Evolutionary conservation across 164 flowering plant species (phyloP).

Genomic region (Vitis amurensis): DNA sequence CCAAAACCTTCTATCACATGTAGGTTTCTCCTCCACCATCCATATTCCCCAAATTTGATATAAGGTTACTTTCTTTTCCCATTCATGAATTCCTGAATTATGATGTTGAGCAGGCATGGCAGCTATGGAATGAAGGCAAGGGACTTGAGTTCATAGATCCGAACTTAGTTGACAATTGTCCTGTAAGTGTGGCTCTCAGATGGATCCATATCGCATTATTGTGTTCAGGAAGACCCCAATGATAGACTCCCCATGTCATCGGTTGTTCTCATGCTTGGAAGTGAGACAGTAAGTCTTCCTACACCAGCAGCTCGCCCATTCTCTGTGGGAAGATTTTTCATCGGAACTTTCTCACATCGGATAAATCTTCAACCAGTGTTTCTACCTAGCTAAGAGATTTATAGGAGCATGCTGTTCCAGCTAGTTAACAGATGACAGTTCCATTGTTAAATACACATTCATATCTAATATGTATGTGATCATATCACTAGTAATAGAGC

Average conservation of each 20-base stretch:
- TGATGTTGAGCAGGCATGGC: constrained; percentile 21
- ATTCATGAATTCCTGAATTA: background rate
- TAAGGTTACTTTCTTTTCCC: background rate
- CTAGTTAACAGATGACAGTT: background rate
- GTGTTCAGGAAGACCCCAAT: constrained; percentile 28
- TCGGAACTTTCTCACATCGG: background rate
- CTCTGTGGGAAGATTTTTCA: constrained; percentile 4
- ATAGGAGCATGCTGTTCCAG: background rate
- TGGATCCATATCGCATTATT: constrained; percentile 35
- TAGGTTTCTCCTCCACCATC: background rate
- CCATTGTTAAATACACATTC: background rate
- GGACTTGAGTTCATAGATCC: constrained; percentile 22
- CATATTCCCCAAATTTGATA: background rate
- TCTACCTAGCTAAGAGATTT: constrained; percentile 6
- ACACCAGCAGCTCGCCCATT: constrained; percentile 17
- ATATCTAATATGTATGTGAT: no score
- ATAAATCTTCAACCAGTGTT: constrained; percentile 13
- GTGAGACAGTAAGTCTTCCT: constrained; percentile 12
- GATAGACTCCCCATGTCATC: constrained; percentile 24
- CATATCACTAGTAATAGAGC: no score
- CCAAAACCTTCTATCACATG: constrained; percentile 17
- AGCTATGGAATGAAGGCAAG: constrained; percentile 22
- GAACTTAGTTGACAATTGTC: constrained; percentile 8
- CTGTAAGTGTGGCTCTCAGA: constrained; percentile 19
- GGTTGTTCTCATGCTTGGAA: constrained; percentile 36